phyloP scores from a whole-genome alignment of 768 basidiomycete genomes.

The Pilatotrama ljubarskyi region DNA sequence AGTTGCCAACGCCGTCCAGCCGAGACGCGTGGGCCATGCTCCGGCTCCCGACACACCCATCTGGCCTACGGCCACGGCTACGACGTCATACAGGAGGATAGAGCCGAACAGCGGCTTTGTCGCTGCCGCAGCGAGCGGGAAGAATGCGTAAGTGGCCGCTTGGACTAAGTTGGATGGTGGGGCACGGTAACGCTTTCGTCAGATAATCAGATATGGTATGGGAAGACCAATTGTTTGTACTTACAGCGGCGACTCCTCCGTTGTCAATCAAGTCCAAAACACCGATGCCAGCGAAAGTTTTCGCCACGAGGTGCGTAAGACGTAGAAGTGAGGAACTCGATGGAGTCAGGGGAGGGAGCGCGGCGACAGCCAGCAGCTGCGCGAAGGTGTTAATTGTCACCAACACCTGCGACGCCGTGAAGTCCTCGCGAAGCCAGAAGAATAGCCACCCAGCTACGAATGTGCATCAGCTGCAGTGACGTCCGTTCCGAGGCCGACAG shows the following conservation, averaged over 20 bases:
- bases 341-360: constrained; percentile 32
- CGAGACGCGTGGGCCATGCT: constrained; percentile 26
- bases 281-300: constrained; percentile 41
- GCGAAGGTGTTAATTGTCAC: constrained; percentile 35
- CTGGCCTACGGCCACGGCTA: constrained; percentile 27
- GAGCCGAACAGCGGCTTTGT: constrained; percentile 27
- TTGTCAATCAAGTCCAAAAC: constrained; percentile 35
- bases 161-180: constrained; percentile 23
- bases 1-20: constrained; percentile 26
- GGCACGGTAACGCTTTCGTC: constrained; percentile 15
- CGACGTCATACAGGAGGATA: constrained; percentile 26
- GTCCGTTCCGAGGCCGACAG: too few species aligned
- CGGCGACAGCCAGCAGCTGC: constrained; percentile 40
- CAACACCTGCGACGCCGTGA: constrained; percentile 31
- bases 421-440: constrained; percentile 33
- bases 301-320: constrained; percentile 43
- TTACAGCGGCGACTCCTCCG: constrained; percentile 29
- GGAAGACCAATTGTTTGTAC: background rate
- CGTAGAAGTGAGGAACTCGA: constrained; percentile 31
- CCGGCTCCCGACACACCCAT: constrained; percentile 18
- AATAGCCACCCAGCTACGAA: constrained; percentile 32
- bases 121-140: constrained; percentile 22
- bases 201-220: background rate
- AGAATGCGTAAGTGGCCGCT: constrained; percentile 20
- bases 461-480: background rate